Evolutionary conservation across 805 yeast species (phyloP), one percentile per base, ranked within the genome.

Genomic region (Jamesozyma jinghongensis): DNA sequence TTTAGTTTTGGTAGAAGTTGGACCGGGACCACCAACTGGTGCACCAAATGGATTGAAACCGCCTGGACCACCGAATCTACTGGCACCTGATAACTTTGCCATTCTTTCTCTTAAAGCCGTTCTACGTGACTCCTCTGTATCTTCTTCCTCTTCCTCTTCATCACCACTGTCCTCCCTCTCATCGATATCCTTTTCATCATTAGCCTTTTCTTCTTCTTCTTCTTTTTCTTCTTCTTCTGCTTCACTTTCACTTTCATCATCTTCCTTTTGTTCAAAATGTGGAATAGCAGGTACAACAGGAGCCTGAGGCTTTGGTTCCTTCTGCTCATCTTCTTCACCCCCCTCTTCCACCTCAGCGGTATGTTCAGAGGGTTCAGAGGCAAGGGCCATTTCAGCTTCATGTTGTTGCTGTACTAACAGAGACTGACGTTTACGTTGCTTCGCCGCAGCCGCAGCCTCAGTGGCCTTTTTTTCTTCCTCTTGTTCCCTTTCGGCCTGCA

Each of bases 31-130:
- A 22, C n/a, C n/a, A 7, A 48, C 39, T 8, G 68, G 61, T 30
- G 52, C 49, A 36, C 66, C 70, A 44, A 68, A 68, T 28, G 73
- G 73, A 38, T 68, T 68, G 44, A 68, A 67, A 1, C 63, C 67
- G 20, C 62, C 64, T 25, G 61, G 59, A 50, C 61, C 62, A 33
- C 87, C 88, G 62, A 79, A 73, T 79, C 83, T 75, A 43, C 84
- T 81, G 12, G 78, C 77, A 17, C 95, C 94, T 0, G 97, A 83
- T 16, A 90, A 73, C 52, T 81, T 85, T n/a, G 98, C 97, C 96
- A 90, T 90, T 45, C 97, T 75, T 48, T 84, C 96, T 17, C 94
- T 79, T 40, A 90, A 68, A 5, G 81, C 85, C 36, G 81, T 73
- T 52, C 92, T 74, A 41, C 81, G 75, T 4, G 79, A 69, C 46